A percentile compares a stretch with the other conserved stretches of the same genome.
These are phyloP conservation scores for Eimeria maxima DNA, from an alignment of 169 alveolate genomes.

Conservation along the genomic window DNA sequence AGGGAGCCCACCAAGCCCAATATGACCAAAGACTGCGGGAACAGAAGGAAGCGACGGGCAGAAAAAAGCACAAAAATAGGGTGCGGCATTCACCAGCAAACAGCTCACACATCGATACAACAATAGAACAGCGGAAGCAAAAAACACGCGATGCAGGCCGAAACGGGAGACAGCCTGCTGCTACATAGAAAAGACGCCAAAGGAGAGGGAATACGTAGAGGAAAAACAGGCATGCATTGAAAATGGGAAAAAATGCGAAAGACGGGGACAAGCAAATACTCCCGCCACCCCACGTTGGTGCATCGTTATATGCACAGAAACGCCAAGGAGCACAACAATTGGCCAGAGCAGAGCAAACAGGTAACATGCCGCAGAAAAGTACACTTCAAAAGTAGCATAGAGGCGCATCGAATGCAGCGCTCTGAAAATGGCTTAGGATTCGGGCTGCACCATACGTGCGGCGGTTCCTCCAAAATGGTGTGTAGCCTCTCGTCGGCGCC, in stretches of 20 bases:
- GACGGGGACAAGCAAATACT: neutral
- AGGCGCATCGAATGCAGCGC: neutral
- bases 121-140: neutral
- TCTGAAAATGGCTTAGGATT: neutral
- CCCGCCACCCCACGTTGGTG: neutral
- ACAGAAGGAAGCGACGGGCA: neutral
- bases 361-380: neutral
- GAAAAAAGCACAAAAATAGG: neutral
- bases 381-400: neutral
- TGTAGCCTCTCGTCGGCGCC: constrained; percentile 92
- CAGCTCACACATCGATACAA: neutral
- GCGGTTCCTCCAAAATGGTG: constrained; percentile 81
- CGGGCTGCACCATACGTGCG: constrained; percentile 33
- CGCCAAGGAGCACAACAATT: neutral
- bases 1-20: constrained; percentile 94
- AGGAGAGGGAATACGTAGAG: too few species aligned
- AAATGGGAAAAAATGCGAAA: neutral
- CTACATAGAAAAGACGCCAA: too few species aligned
- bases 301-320: neutral
- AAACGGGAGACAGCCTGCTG: neutral
- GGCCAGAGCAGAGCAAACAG: neutral
- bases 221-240: neutral
- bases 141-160: neutral
- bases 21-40: constrained; percentile 83
- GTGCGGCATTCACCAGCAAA: neutral